These are phyloP conservation scores for Sutorius eximius DNA, from an alignment of 1,284 basidiomycete species.

Conservation along the genomic window DNA sequence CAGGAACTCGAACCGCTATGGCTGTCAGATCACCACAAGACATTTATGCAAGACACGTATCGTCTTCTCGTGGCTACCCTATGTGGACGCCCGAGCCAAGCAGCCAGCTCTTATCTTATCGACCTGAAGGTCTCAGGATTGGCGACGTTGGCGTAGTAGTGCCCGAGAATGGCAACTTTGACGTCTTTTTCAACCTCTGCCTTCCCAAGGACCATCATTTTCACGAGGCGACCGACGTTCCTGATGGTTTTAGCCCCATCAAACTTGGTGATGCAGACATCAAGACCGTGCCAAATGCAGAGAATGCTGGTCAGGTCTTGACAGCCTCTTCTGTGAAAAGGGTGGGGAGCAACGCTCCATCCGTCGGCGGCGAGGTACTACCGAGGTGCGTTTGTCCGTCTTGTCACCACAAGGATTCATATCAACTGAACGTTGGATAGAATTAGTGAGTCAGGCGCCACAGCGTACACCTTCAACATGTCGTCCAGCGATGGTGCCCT, in stretches of 20 bases:
- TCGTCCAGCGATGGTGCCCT: conserved; percentile 25
- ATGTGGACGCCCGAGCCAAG: conserved; percentile 34
- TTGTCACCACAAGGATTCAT: neutral
- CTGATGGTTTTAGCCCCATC: conserved; percentile 20
- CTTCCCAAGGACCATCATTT: conserved; percentile 18
- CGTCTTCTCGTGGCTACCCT: conserved; percentile 35
- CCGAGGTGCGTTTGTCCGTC: conserved; percentile 9
- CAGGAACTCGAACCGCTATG: conserved; percentile 9
- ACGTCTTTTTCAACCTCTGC: conserved; percentile 36
- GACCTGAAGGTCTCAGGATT: conserved; percentile 23
- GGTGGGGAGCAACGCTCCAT: neutral
- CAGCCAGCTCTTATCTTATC: conserved; percentile 21
- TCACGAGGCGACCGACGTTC: conserved; percentile 20
- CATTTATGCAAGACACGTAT: conserved; percentile 25
- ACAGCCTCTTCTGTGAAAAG: conserved; percentile 14
- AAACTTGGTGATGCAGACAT: conserved; percentile 18
- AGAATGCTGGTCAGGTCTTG: conserved; percentile 17
- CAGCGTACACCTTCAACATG: conserved; percentile 15
- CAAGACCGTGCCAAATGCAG: conserved; percentile 4
- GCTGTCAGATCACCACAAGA: conserved; percentile 26
- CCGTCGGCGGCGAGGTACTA: neutral
- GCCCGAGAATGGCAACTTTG: conserved; percentile 31
- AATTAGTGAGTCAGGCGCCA: neutral
- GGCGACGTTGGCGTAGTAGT: conserved; percentile 29
- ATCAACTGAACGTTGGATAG: conserved; percentile 4